Evolutionary conservation across 2,329 filamentous ascomycete genomes (phyloP).

Genomic region (Thelonectria discophora): DNA sequence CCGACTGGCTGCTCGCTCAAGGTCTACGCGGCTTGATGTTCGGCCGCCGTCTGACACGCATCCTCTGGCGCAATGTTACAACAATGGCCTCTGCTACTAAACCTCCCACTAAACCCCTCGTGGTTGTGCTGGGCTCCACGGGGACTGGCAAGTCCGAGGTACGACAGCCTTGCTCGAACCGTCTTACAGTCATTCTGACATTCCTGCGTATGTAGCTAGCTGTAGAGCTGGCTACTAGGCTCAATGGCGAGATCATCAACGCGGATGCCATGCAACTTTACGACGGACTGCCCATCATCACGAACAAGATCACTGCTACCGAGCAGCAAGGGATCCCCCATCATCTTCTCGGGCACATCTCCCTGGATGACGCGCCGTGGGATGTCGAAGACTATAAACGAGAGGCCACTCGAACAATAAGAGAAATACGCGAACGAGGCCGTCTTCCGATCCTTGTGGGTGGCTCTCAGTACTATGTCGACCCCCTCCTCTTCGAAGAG

Average conservation of each 20-base stretch:
- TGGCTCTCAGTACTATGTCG: constrained; percentile 94
- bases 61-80: constrained; percentile 47
- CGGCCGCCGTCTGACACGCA: constrained; percentile 31
- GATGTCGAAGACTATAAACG: constrained; percentile 79
- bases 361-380: constrained; percentile 82
- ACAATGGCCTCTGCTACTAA: constrained; percentile 50
- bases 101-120: constrained; percentile 66
- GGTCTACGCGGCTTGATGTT: constrained; percentile 40
- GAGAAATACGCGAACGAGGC: constrained; percentile 79
- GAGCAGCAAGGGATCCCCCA: constrained; percentile 86
- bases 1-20: constrained; percentile 18
- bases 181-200: constrained; percentile 21
- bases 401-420: constrained; percentile 73
- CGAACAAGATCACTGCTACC: constrained; percentile 83
- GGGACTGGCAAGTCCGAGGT: constrained; percentile 95
- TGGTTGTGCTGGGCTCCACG: constrained; percentile 88
- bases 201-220: constrained; percentile 69
- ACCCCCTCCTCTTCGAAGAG: constrained; percentile 81
- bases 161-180: constrained; percentile 40
- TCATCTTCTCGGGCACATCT: constrained; percentile 84
- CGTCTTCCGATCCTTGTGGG: constrained; percentile 91
- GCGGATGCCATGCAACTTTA: constrained; percentile 99
- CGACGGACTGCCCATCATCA: constrained; percentile 88
- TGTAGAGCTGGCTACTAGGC: constrained; percentile 82
- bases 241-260: constrained; percentile 95